Evolutionary conservation across 1,139 yeast genomes (phyloP).

Genomic region (Yamadazyma sp.): DNA sequence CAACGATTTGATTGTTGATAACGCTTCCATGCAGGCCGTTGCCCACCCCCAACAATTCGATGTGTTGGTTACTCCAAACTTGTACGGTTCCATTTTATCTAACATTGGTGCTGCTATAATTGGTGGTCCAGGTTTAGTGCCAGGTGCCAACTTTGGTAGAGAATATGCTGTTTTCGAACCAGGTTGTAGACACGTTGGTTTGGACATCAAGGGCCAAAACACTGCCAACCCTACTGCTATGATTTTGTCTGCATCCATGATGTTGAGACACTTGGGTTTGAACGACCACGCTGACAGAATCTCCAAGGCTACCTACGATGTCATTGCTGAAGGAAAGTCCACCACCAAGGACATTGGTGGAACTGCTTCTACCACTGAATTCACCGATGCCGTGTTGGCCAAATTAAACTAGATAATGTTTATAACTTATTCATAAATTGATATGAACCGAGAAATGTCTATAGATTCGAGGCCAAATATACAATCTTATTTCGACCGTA

Average conservation of each 20-base stretch:
- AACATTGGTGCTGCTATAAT: conserved; percentile 98
- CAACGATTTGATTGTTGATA: conserved; percentile 95
- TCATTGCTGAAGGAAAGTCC: conserved; percentile 80
- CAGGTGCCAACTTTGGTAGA: conserved; percentile 98
- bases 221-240: conserved; percentile 98
- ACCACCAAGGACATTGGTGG: conserved; percentile 92
- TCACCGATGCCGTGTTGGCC: conserved; percentile 79
- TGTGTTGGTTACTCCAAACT: conserved; percentile 95
- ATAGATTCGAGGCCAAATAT: neutral
- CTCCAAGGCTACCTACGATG: conserved; percentile 84
- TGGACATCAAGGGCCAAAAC: conserved; percentile 92
- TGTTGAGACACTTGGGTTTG: conserved; percentile 93
- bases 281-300: conserved; percentile 82
- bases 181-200: conserved; percentile 99
- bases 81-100: conserved; percentile 95
- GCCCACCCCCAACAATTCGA: conserved; percentile 98
- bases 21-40: conserved; percentile 99
- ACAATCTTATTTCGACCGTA: neutral
- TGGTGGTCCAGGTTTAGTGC: conserved; percentile 98
- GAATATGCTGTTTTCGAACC: conserved; percentile 98
- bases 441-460: neutral
- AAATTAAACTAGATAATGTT: conserved; percentile 44
- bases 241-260: conserved; percentile 85
- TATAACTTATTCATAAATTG: conserved; percentile 2
- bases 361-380: conserved; percentile 82